Evolutionary conservation across 2,329 filamentous ascomycete genomes (phyloP).

Genomic region (Penicillium sp.): DNA sequence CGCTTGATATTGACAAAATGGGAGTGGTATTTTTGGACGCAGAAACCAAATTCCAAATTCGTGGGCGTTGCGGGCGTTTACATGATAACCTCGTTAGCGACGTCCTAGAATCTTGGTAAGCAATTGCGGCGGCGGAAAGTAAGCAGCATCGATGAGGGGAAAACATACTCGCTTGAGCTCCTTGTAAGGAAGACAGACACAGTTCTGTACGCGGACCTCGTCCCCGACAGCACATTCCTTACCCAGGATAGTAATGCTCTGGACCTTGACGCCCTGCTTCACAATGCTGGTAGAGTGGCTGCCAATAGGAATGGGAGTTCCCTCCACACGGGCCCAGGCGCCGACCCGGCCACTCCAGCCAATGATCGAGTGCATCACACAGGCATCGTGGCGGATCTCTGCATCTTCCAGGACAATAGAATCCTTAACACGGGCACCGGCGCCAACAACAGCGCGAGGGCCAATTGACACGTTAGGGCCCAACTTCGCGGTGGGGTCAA

Average conservation of each 20-base stretch:
- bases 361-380: conserved; percentile 92
- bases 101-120: conserved; percentile 33
- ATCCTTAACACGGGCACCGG: conserved; percentile 92
- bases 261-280: conserved; percentile 98
- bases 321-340: conserved; percentile 97
- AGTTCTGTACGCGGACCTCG: conserved; percentile 96
- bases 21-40: conserved; percentile 20
- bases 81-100: conserved; percentile 78
- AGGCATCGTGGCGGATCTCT: conserved; percentile 96
- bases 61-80: conserved; percentile 49
- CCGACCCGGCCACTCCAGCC: conserved; percentile 96
- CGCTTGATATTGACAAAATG: conserved; percentile 27
- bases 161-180: conserved; percentile 87
- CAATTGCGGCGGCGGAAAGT: neutral
- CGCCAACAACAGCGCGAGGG: conserved; percentile 80
- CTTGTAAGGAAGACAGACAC: conserved; percentile 96
- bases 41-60: conserved; percentile 17
- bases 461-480: conserved; percentile 97
- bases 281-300: conserved; percentile 94
- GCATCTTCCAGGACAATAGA: conserved; percentile 92
- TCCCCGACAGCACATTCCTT: conserved; percentile 95
- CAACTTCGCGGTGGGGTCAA: conserved; percentile 94
- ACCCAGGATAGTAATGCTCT: conserved; percentile 95
- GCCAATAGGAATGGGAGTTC: conserved; percentile 81
- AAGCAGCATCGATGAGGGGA: neutral